Base-by-base conservation (phyloP, 2,329 filamentous ascomycete genomes). In the Pestalotiopsis sp. region DNA sequence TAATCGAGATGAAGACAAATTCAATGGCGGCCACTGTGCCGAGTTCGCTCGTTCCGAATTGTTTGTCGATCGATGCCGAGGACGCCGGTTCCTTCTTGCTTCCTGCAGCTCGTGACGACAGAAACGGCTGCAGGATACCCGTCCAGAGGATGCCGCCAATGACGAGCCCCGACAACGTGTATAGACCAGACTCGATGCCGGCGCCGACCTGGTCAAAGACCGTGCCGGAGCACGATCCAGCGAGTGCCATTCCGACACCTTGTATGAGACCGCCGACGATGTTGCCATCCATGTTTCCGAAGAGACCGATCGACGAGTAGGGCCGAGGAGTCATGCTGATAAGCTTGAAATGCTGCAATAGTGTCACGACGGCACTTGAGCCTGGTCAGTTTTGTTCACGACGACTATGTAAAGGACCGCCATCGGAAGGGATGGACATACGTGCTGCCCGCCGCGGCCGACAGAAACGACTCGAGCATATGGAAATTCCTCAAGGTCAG, bases 141-240 rank as follows among this genome's bases (percentile, higher is more conserved):
- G 83, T 82, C 81, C 83, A 89, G 7, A 84, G 70, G 6, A 89
- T 79, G 3, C 89, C 90, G 3, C 87, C 90, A 2, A 86, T 69
- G 0, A 88, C 70, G 27, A 84, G 86, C 6, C 91, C 90, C 0
- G 79, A 78, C 2, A 91, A 78, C 0, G 86, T 85, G 66, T 83
- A 86, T 52, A 83, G 75, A 0, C 88, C 88, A 0, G 86, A 84
- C 2, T 75, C 78, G 2, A 90, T 80, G 1, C 87, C 85, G 13
- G 84, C 80, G 2, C 85, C 89, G 12, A 89, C 74, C 77, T 93
- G 90, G 0, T 87, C 85, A 63, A 91, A 84, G 5, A 91, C 83
- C 0, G 89, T 91, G 0, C 91, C 91, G 0, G 91, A 89, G 69
- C 90, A 92, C 0, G 90, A 86, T 9, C 89, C 90, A 0, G 89